These are phyloP conservation scores for Leccinum barrowsii DNA, from an alignment of 768 basidiomycete genomes.

Conservation along the genomic window DNA sequence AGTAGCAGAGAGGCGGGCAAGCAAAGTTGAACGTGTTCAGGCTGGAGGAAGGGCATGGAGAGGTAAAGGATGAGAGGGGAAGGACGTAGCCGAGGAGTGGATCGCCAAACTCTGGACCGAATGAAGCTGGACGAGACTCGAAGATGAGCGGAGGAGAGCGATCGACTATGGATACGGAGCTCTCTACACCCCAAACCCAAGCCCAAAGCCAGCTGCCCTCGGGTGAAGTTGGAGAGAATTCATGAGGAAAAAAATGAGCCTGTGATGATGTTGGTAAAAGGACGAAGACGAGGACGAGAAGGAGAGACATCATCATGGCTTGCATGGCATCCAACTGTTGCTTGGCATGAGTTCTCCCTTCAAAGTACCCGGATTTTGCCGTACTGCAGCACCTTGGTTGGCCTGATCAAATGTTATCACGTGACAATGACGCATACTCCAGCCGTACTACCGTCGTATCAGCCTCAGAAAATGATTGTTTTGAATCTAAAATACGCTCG, in stretches of 20 bases:
- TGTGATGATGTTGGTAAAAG: not conserved
- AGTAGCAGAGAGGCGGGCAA: slow-evolving; percentile 66
- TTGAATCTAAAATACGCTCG: too few relatives aligned
- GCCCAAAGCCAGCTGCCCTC: slow-evolving; percentile 57
- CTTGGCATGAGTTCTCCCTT: not conserved
- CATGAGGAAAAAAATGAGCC: slow-evolving; percentile 21
- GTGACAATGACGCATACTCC: too few relatives aligned
- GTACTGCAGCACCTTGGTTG: not conserved
- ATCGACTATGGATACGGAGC: slow-evolving; percentile 74
- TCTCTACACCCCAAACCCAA: slow-evolving; percentile 68
- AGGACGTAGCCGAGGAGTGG: slow-evolving; percentile 70
- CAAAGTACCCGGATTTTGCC: not conserved
- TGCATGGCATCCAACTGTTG: not conserved
- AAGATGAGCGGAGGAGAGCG: slow-evolving; percentile 68
- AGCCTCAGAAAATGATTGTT: too few relatives aligned
- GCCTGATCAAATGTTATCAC: not conserved
- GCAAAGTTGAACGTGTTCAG: slow-evolving; percentile 42
- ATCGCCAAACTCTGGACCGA: slow-evolving; percentile 69
- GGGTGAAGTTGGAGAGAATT: slow-evolving; percentile 38
- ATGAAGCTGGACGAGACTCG: slow-evolving; percentile 68
- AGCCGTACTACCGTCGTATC: too few relatives aligned
- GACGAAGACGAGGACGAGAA: not conserved
- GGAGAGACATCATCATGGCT: not conserved
- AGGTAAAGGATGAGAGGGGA: slow-evolving; percentile 62
- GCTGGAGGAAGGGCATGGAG: slow-evolving; percentile 38